phyloP scores from a whole-genome alignment of 495 filamentous ascomycete genomes.

The Aspergillus mulundensis region DNA sequence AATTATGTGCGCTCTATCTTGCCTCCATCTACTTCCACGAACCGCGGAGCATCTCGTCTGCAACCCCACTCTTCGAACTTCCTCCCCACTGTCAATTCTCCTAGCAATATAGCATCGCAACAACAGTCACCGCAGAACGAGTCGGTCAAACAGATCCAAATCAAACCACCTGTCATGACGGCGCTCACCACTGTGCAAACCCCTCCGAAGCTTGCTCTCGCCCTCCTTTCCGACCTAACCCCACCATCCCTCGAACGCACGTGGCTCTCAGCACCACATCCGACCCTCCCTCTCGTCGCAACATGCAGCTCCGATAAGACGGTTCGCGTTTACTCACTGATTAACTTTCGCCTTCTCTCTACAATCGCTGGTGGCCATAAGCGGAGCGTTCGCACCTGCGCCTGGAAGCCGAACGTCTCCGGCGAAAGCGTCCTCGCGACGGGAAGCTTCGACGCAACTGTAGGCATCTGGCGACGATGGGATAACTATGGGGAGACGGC shows the following conservation, averaged over 20 bases:
- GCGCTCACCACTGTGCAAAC: slow-evolving; percentile 1
- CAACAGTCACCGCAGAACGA: background rate
- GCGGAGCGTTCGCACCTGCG: slow-evolving; percentile 70
- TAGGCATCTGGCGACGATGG: slow-evolving; percentile 78
- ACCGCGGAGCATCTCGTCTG: background rate
- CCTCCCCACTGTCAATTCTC: background rate
- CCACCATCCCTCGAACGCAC: slow-evolving; percentile 71
- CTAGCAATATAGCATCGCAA: background rate
- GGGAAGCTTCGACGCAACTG: slow-evolving; percentile 84
- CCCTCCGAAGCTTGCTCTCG: slow-evolving; percentile 14
- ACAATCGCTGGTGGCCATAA: slow-evolving; percentile 84
- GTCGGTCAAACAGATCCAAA: background rate
- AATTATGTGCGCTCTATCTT: background rate
- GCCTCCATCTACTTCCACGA: too few species aligned
- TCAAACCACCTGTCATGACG: background rate
- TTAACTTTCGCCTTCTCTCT: slow-evolving; percentile 70
- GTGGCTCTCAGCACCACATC: slow-evolving; percentile 83
- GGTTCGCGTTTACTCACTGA: slow-evolving; percentile 82
- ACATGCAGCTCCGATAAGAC: slow-evolving; percentile 82
- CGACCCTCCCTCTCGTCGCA: slow-evolving; percentile 79
- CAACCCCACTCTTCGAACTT: slow-evolving; percentile 4
- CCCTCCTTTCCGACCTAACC: slow-evolving; percentile 36
- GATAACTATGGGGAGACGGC: slow-evolving; percentile 40
- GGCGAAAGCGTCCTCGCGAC: slow-evolving; percentile 78
- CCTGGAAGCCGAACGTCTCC: slow-evolving; percentile 74